phyloP scores from a whole-genome alignment of 768 basidiomycete genomes.

The Fomitopsis pulvina region DNA sequence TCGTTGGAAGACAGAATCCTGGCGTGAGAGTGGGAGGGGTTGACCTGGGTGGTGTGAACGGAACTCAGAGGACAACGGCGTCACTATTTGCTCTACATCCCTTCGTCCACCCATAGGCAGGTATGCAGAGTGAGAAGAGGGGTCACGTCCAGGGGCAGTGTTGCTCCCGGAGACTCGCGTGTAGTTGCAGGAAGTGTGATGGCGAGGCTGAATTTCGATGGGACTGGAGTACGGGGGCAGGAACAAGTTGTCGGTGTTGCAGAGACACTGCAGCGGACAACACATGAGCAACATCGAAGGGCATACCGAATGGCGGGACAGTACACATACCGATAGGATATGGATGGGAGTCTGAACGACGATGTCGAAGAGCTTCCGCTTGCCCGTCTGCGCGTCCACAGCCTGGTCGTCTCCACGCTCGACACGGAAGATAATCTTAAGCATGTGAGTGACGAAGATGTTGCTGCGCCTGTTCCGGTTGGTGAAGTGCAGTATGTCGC shows the following conservation, averaged over 20 bases:
- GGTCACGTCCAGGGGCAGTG: constrained; percentile 7
- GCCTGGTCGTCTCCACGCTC: constrained; percentile 69
- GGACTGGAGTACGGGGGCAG: constrained; percentile 69
- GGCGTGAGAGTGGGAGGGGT: constrained; percentile 1
- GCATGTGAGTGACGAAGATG: constrained; percentile 63
- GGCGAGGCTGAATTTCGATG: constrained; percentile 17
- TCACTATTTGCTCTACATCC: not conserved
- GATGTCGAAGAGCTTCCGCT: constrained; percentile 81
- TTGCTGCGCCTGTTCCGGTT: constrained; percentile 75
- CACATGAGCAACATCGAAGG: not conserved
- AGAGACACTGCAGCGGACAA: constrained; percentile 53
- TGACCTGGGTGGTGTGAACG: not conserved
- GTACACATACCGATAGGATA: constrained; percentile 62
- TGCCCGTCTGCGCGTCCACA: constrained; percentile 59
- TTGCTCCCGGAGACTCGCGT: not conserved
- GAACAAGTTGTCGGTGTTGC: constrained; percentile 71
- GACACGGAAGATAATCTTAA: constrained; percentile 81
- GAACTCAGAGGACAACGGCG: not conserved
- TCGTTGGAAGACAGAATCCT: constrained; percentile 30
- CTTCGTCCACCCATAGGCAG: not conserved
- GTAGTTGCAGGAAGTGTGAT: constrained; percentile 8
- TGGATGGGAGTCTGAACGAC: constrained; percentile 81
- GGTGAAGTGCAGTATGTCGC: constrained; percentile 59
- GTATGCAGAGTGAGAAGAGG: not conserved
- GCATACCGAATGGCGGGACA: not conserved